Evolutionary conservation across 2,329 filamentous ascomycete genomes (phyloP), one percentile per base, ranked within the genome.

Genomic region (Fusarium albosuccineum): DNA sequence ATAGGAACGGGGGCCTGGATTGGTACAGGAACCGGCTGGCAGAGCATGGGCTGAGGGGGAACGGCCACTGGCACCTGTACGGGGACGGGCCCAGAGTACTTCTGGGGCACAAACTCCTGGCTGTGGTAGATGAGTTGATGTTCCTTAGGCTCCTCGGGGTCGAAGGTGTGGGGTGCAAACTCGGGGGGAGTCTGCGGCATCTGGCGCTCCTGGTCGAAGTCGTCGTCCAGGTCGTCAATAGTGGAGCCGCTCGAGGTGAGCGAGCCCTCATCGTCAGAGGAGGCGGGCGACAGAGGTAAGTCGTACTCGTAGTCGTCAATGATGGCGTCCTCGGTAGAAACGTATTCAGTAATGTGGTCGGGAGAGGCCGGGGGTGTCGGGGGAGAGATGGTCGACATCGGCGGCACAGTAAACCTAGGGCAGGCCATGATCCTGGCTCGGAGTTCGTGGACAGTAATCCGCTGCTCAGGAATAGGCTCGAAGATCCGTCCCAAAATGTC

Each of bases 401-500:
- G 59, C 67, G 76, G 83, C 48, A 79, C 82, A 61, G 91, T 97
- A 78, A 97, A 93, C 68, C 85, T 83, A 33, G 90, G 84, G 83
- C 94, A 97, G 66, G 88, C 85, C 73, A 91, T 78, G 76, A 98
- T 96, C 76, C 91, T 84, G 70, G 88, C 85, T 74, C 91, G 89
- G 57, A 99, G 86, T 80, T 97, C 92, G 57, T 88, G 81, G 67
- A 99, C 86, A 58, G 90, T 91, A 75, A 97, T 94, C 78, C 96
- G 87, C 77, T 93, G 89, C 73, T 89, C 86, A 59, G 96, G 94
- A 80, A 96, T 90, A 78, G 89, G 88, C 75, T 95, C 91, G 79
- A 99, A 99, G 73, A 98, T 92, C 75, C 91, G 89, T 70, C 89
- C 90, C 73, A 99, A 82, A 68, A 99, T 97, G 76, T 88, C 85